Evolutionary conservation across 75 land plant species (phyloP), one percentile per base, ranked within the genome.

Genomic region (Cunninghamia lanceolata): DNA sequence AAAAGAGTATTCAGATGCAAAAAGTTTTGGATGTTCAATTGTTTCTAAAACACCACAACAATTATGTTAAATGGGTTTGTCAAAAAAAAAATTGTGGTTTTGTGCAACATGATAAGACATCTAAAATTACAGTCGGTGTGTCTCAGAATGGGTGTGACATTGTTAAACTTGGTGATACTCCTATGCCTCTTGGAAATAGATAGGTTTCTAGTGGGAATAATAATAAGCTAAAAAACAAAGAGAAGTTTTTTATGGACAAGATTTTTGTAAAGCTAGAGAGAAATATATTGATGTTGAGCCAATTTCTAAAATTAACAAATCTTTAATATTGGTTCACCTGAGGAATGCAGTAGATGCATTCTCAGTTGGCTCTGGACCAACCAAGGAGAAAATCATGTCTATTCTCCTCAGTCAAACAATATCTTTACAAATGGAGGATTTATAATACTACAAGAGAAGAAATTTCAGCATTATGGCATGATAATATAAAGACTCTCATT

Each of bases 361-460:
- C 79, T 19, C 42, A 36, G 42, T 39, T 39, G 79, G 32, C 21
- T 13, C 79, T 76, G 79, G 19, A 36, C 42, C 39, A 7, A 76
- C 43, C 79, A 76, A 76, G 39, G 79, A 35, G 3, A 76, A 76
- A 38, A 76, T 3, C 43, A 32, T 8, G 5, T 76, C 16, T 76
- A 9, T 42, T 39, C 8, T 39, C 21, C 42, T 36, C 79, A 76
- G 4, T 76, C 40, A 39, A 76, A 76, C 39, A 36, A 19, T 36
- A 39, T 7, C 6, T 76, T 42, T 4, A 36, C 19, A 36, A 16
- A 76, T 76, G 95, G 38, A 91, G 91, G 71, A 89, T 91, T 85
- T 91, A 96, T 88, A 99, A 98, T 84, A 96, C 97, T 85, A 92
- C 94, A 39, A 91, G 89, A 30, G 97, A 96, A 45, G 97, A 98